Base-by-base conservation (phyloP, 73 alveolate species). In the Stentor roeselii region DNA sequence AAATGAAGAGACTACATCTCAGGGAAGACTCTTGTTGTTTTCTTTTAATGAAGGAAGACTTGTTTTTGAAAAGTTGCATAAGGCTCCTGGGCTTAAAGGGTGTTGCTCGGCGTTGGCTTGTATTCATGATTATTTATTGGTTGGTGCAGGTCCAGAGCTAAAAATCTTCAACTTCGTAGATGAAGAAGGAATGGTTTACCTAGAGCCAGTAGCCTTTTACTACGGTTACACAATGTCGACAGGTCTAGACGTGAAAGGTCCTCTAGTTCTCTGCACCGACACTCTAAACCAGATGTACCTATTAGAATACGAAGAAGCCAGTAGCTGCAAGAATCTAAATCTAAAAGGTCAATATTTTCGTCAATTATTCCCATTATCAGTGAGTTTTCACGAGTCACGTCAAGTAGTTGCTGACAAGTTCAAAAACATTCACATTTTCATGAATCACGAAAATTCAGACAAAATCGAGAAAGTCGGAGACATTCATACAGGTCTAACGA, bases 331-430 rank as follows among this genome's bases (percentile, higher is more conserved):
- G 41, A 67, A 67, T 2, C 34, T 67, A 40, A 21, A 67, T 27
- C 37, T 67, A n/a, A 67, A 67, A 67, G 80, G 80, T 2, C 80
- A 67, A 34, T 67, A 67, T 67, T 67, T 67, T 32, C 37, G 80
- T 21, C 42, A 67, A 2, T 40, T 67, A 0, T 67, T 67, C 80
- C 80, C 80, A 30, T 67, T 67, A 67, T 21, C 80, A 1, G 80
- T 32, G n/a, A 21, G 41, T 21, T 67, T 67, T 34, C n/a, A 67
- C 41, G 80, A 1, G 34, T 14, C 21, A 15, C 80, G 80, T 21
- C 80, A 67, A 67, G 80, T 67, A 67, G 37, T 67, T 67, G 80
- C 80, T 30, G 80, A 67, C 34, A 27, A 32, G n/a, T 67, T 67
- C 34, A 21, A 32, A 34, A 67, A 67, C 34, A 67, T 67, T 32